These are phyloP conservation scores for Trifolium dubium DNA, from an alignment of 306 rosid species.

Conservation along the genomic window DNA sequence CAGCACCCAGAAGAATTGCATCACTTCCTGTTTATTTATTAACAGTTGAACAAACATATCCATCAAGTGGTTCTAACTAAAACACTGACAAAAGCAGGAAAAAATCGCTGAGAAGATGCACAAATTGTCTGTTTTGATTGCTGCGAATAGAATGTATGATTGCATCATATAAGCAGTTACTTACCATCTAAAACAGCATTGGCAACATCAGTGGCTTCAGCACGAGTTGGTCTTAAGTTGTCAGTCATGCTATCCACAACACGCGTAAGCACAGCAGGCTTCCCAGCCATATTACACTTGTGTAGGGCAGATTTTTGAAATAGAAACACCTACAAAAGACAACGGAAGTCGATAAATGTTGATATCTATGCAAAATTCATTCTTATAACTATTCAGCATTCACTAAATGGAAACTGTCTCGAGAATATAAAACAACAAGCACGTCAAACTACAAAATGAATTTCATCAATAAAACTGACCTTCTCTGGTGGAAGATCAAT, in stretches of 20 bases:
- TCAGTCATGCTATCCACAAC: conserved; percentile 99
- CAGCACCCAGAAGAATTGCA: conserved; percentile 97
- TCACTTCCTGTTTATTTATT: conserved; percentile 77
- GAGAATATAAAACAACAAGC: not conserved
- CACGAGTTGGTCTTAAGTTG: conserved; percentile 99
- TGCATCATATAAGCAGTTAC: conserved; percentile 34
- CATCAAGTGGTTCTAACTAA: conserved; percentile 29
- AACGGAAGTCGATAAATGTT: conserved; percentile 27
- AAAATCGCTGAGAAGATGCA: conserved; percentile 16
- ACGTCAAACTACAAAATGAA: conserved; percentile 32
- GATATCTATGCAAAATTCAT: conserved; percentile 24
- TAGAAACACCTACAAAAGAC: conserved; percentile 75
- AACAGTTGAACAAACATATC: conserved; percentile 34
- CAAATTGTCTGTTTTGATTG: not conserved
- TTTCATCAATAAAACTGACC: conserved; percentile 53
- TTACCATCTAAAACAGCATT: conserved; percentile 97
- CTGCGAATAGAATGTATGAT: not conserved
- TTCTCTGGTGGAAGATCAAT: conserved; percentile 97
- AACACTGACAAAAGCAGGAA: conserved; percentile 26
- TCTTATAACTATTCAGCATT: conserved; percentile 17
- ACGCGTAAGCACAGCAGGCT: conserved; percentile 99
- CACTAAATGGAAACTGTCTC: conserved; percentile 2
- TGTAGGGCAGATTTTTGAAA: conserved; percentile 96
- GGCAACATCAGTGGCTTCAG: conserved; percentile 99
- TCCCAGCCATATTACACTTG: conserved; percentile 99